Percentiles rank a stretch among this genome's conserved stretches.
Conservation (phyloP, 371 early-diverging fungal genomes). For the Catenaria anguillulae region DNA sequence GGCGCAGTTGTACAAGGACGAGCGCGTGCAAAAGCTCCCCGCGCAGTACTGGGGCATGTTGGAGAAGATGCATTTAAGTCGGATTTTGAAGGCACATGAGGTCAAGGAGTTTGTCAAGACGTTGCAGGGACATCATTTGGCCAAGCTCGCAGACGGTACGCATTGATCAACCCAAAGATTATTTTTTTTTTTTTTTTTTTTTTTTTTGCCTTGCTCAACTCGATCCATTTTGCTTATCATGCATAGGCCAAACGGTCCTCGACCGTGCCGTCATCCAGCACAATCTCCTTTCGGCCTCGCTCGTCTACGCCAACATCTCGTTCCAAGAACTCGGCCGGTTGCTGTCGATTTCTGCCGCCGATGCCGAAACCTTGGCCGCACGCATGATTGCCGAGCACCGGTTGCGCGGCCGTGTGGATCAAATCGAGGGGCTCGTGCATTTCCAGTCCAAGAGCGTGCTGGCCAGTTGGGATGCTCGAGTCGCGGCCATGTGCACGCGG, state of each 20-base stretch:
- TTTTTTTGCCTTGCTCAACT: neutral
- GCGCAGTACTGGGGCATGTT: slow-evolving; percentile 45
- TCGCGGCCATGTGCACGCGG: slow-evolving; percentile 41
- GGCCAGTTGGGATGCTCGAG: slow-evolving; percentile 38
- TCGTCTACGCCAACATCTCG: slow-evolving; percentile 75
- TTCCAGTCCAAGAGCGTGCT: slow-evolving; percentile 40
- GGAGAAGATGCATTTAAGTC: slow-evolving; percentile 81
- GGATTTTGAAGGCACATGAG: slow-evolving; percentile 57
- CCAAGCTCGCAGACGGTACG: slow-evolving; percentile 44
- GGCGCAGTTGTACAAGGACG: slow-evolving; percentile 83
- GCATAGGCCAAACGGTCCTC: slow-evolving; percentile 72
- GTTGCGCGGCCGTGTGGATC: slow-evolving; percentile 78
- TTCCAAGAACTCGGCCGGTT: slow-evolving; percentile 66
- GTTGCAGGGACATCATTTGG: slow-evolving; percentile 64
- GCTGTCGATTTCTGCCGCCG: slow-evolving; percentile 53
- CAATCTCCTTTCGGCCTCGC: slow-evolving; percentile 68
- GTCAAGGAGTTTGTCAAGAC: slow-evolving; percentile 58
- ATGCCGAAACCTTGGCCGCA: slow-evolving; percentile 69
- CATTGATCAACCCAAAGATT: too few relatives aligned
- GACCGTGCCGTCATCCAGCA: slow-evolving; percentile 89
- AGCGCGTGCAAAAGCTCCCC: slow-evolving; percentile 48
- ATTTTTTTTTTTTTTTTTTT: too few relatives aligned
- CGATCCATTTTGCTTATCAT: slow-evolving; percentile 9
- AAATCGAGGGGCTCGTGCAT: slow-evolving; percentile 62
- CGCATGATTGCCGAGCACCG: slow-evolving; percentile 82